Evolutionary conservation across 805 yeast genomes (phyloP).

Genomic region (Yamadazyma nakazawae): DNA sequence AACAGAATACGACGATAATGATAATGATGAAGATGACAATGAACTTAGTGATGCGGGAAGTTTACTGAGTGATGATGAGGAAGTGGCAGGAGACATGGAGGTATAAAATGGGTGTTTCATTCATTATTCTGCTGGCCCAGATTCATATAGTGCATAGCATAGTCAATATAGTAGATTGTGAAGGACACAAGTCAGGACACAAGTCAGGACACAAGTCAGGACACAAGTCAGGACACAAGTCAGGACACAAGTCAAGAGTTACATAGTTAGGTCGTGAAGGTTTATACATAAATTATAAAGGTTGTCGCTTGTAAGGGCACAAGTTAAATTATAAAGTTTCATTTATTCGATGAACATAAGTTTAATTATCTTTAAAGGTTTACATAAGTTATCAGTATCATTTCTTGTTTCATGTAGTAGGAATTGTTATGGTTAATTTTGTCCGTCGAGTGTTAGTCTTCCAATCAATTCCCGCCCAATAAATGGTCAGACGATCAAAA

Average conservation of each 20-base stretch:
- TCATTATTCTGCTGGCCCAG: neutral
- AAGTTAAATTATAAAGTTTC: no score
- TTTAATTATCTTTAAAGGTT: no score
- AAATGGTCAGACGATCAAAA: neutral
- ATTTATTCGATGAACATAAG: no score
- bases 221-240: no score
- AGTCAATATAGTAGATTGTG: neutral
- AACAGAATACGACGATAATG: slow-evolving; percentile 28
- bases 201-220: no score
- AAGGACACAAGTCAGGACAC: neutral
- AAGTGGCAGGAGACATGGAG: slow-evolving; percentile 13
- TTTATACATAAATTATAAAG: no score
- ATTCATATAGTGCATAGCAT: neutral
- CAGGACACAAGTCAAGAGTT: no score
- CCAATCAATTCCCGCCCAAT: neutral
- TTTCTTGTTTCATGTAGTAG: neutral
- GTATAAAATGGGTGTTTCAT: neutral
- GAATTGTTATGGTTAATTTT: neutral
- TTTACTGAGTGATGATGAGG: slow-evolving; percentile 46
- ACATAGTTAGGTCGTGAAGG: no score
- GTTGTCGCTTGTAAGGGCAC: no score
- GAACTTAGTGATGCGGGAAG: slow-evolving; percentile 50
- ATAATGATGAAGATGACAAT: slow-evolving; percentile 33
- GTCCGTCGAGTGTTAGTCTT: neutral
- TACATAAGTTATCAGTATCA: no score